Conservation (phyloP, 1,284 basidiomycete genomes). For the Xerocomus subilludens region DNA sequence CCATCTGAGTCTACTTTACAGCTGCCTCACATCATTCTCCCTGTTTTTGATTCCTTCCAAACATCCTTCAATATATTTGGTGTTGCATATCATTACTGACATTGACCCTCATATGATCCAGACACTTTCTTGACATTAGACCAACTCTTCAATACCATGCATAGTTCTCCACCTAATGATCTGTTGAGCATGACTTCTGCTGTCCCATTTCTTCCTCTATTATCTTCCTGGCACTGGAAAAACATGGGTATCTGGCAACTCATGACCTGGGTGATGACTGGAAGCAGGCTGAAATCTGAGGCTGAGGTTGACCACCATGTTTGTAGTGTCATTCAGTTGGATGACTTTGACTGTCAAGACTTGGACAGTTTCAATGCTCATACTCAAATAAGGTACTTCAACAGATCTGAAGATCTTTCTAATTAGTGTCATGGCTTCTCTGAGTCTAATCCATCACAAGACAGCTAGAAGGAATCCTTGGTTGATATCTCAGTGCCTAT, state of each 20-base stretch:
- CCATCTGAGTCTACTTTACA: too few species aligned
- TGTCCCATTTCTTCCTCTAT: not conserved
- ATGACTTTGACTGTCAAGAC: not conserved
- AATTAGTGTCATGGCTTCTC: too few species aligned
- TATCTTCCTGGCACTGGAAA: not conserved
- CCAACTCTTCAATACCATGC: constrained; percentile 19
- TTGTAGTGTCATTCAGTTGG: not conserved
- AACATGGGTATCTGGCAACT: not conserved
- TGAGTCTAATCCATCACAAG: not conserved
- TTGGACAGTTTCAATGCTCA: not conserved
- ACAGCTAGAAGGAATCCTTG: too few species aligned
- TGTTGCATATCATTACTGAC: constrained; percentile 35
- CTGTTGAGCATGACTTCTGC: too few species aligned
- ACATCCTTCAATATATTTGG: constrained; percentile 35
- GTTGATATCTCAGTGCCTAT: too few species aligned
- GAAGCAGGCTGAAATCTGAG: not conserved
- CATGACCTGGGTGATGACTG: not conserved
- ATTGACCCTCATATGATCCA: constrained; percentile 46
- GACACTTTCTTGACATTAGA: constrained; percentile 22
- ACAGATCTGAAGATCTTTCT: not conserved
- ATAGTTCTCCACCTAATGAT: too few species aligned
- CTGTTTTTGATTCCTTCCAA: constrained; percentile 25
- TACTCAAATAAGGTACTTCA: not conserved
- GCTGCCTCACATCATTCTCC: too few species aligned
- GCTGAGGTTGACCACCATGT: not conserved